Base-by-base conservation (phyloP, 1,284 basidiomycete species). In the Papiliotrema fonsecae region DNA sequence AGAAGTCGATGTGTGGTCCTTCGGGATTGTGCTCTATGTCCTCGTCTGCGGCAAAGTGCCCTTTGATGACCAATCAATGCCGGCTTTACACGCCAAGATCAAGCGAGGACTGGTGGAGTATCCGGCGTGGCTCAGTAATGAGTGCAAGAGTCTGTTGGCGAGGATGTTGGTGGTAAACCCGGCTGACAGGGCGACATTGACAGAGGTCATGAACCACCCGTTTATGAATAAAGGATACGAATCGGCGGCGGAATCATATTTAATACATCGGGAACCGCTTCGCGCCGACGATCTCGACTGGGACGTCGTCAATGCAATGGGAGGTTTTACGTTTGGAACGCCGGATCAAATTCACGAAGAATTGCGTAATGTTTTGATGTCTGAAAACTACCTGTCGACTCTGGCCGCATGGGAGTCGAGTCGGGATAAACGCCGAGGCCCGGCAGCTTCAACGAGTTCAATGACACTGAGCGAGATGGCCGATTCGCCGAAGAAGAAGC, bases 21-120 rank as follows among this genome's bases (percentile, higher is more conserved):
- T 97, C 59, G 94, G 96, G 6, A 93, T 98, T 52, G 94, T 98
- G 7, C 81, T 98, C 10, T 98, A 97, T 65, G 93, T 97, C 13
- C 80, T 98, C 41, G 92, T 98, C 0, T 97, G 93, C 69, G 96
- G 94, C 45, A 97, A 96, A 75, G 94, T 98, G 1, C 94, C 94
- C 0, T 98, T 98, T 67, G 94, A 99, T 69, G 96, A 99, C 70
- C 92, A 97, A 75, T 92, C 87, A 67, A 98, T 98, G 94, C 96
- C 94, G 2, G 94, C 93, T 0, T 77, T 98, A 43, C 96, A 98
- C 69, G 94, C 94, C 35, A 98, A 98, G 78, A 98, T 99, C 77
- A 99, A 98, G 74, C 83, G 92, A 2, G 94, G 96, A 1, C 77
- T 93, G 38, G 93, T 97, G 41, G 94, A 98, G 69, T 98, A 98